A percentile compares a stretch with the other conserved stretches of the same genome.
phyloP scores from a whole-genome alignment of 257 asterid genomes.

The Rehmannia glutinosa region DNA sequence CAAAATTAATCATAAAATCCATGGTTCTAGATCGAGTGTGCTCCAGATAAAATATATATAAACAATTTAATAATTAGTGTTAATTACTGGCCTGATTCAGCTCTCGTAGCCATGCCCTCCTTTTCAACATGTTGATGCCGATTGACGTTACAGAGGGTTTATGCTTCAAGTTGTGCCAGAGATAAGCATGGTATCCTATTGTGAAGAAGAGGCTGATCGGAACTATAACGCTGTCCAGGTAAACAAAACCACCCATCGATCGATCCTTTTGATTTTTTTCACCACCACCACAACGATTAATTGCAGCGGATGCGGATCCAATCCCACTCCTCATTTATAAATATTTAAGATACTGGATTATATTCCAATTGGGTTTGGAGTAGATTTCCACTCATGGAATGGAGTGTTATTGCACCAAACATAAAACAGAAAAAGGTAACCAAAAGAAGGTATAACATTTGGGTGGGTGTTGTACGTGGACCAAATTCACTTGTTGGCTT shows the following conservation, averaged over 20 bases:
- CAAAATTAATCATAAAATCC: not conserved
- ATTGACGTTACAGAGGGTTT: conserved; percentile 51
- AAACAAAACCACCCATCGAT: conserved; percentile 26
- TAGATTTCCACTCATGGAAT: not conserved
- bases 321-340: too few species aligned
- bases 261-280: not conserved
- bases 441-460: too few species aligned
- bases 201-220: conserved; percentile 64
- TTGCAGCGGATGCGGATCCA: too few species aligned
- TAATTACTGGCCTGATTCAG: conserved; percentile 45
- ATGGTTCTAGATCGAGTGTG: not conserved
- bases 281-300: too few species aligned
- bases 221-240: conserved; percentile 59
- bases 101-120: conserved; percentile 55
- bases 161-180: conserved; percentile 51
- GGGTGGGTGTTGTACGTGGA: conserved; percentile 1
- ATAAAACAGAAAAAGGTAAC: too few species aligned
- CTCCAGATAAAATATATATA: too few species aligned
- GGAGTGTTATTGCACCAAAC: too few species aligned
- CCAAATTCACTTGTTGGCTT: not conserved
- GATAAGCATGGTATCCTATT: conserved; percentile 73
- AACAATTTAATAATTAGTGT: not conserved
- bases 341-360: too few species aligned
- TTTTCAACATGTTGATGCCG: conserved; percentile 50
- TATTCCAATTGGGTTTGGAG: not conserved